Percentiles rank a stretch among this genome's conserved stretches.
Evolutionary conservation across 2,329 filamentous ascomycete genomes (phyloP).

Genomic region (Eurotiales sp.): DNA sequence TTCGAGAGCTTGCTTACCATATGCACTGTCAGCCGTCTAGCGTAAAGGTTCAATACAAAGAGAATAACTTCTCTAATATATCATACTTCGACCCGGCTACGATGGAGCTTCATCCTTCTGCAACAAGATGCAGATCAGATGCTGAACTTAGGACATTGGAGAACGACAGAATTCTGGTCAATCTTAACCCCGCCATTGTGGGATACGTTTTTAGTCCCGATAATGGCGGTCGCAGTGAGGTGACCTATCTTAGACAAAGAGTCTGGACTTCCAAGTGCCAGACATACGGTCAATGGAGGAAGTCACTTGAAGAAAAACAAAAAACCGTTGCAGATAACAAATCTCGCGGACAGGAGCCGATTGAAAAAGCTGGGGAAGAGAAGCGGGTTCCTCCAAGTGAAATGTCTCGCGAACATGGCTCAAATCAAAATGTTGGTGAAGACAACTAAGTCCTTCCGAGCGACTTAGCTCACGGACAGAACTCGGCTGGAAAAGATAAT

Average conservation of each 20-base stretch:
- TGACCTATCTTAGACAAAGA: not conserved
- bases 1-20: not conserved
- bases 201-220: not conserved
- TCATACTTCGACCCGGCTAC: not conserved
- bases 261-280: constrained; percentile 7
- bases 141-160: not conserved
- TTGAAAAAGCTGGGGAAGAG: no score
- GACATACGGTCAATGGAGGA: not conserved
- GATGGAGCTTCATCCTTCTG: not conserved
- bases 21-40: constrained; percentile 3
- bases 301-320: not conserved
- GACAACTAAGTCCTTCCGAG: no score
- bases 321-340: no score
- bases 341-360: no score
- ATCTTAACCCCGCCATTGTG: not conserved
- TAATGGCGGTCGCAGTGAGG: not conserved
- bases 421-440: no score
- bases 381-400: no score
- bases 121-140: not conserved
- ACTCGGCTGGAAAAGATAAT: no score
- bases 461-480: no score
- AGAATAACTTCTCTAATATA: not conserved
- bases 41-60: not conserved
- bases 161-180: not conserved
- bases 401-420: no score